Conservation (phyloP, 768 basidiomycete genomes). For the Rhizopogon vinicolor region DNA sequence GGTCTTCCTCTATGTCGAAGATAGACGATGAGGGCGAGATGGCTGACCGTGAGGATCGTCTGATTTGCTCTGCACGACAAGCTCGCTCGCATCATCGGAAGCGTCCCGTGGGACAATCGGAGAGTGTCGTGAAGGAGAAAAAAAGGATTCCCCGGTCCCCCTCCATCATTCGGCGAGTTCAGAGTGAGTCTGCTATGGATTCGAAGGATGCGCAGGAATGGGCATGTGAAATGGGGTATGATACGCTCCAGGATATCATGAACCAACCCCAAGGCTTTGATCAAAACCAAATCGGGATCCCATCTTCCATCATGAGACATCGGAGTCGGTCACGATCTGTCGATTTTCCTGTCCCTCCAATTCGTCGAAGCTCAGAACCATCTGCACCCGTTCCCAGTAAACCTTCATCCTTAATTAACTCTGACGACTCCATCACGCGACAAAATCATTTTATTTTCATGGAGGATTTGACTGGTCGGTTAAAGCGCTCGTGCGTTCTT, state of each 20-base stretch:
- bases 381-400: slow-evolving; percentile 22
- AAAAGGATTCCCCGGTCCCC: slow-evolving; percentile 29
- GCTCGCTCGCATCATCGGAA: slow-evolving; percentile 13
- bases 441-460: slow-evolving; percentile 98
- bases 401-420: slow-evolving; percentile 31
- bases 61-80: background rate
- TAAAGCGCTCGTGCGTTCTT: slow-evolving; percentile 91
- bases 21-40: slow-evolving; percentile 57
- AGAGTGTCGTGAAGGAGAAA: slow-evolving; percentile 32
- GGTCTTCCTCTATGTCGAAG: slow-evolving; percentile 30
- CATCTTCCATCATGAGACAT: slow-evolving; percentile 26
- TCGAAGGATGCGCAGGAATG: slow-evolving; percentile 30
- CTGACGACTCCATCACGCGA: slow-evolving; percentile 55
- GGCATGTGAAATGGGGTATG: slow-evolving; percentile 38
- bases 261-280: slow-evolving; percentile 12
- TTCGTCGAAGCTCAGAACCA: slow-evolving; percentile 12
- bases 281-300: slow-evolving; percentile 18
- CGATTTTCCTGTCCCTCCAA: slow-evolving; percentile 19
- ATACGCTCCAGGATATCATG: slow-evolving; percentile 19
- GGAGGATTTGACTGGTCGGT: slow-evolving; percentile 93
- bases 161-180: slow-evolving; percentile 53
- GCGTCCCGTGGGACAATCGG: slow-evolving; percentile 24
- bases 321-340: slow-evolving; percentile 40
- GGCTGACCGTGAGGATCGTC: slow-evolving; percentile 37
- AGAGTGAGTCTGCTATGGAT: slow-evolving; percentile 51